These are phyloP conservation scores for Suillus decipiens DNA, from an alignment of 768 basidiomycete species.

Conservation along the genomic window DNA sequence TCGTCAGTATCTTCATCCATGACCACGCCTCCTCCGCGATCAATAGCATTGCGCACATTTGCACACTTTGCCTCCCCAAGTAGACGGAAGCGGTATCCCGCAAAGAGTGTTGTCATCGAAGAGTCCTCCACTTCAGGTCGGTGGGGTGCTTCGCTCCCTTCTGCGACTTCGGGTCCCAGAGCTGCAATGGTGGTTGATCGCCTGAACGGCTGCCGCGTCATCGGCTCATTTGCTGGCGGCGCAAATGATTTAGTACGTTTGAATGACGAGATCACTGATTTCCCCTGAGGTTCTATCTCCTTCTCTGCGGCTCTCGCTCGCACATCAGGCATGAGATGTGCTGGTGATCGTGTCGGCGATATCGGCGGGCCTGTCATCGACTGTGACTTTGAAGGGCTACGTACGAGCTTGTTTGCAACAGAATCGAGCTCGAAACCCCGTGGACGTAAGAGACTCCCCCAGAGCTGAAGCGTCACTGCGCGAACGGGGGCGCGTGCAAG, in stretches of 20 bases:
- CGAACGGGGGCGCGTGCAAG: conserved; percentile 53
- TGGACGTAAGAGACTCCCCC: conserved; percentile 66
- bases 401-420: conserved; percentile 51
- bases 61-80: conserved; percentile 67
- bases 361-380: conserved; percentile 21
- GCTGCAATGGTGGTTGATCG: conserved; percentile 36
- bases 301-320: conserved; percentile 21
- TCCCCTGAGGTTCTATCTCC: conserved; percentile 10
- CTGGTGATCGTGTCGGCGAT: conserved; percentile 20
- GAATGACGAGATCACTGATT: conserved; percentile 55
- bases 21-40: conserved; percentile 57
- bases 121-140: conserved; percentile 7
- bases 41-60: conserved; percentile 60
- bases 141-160: conserved; percentile 18
- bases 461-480: conserved; percentile 63
- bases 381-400: conserved; percentile 56
- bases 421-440: conserved; percentile 63
- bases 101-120: conserved; percentile 42
- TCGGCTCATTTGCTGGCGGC: conserved; percentile 32
- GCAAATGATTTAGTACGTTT: conserved; percentile 68
- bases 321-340: conserved; percentile 8
- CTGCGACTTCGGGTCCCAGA: conserved; percentile 19
- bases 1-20: conserved; percentile 45
- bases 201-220: conserved; percentile 47
- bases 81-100: conserved; percentile 55